Base-by-base conservation (phyloP, 768 basidiomycete species). In the Daedaleopsis sinensis region DNA sequence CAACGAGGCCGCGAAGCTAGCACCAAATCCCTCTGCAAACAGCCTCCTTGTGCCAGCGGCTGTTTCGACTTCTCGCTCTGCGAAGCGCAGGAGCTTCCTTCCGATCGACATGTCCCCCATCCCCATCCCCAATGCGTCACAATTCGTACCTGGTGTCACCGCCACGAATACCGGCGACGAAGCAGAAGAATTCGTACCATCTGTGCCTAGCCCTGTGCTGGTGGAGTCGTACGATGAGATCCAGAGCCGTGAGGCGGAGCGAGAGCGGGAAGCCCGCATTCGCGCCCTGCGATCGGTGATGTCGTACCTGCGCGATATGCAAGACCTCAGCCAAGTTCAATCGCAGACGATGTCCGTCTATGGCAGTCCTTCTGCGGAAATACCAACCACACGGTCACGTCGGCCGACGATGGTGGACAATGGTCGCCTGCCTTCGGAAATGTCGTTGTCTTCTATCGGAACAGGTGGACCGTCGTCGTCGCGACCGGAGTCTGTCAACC, bases 221-320 rank as follows among this genome's bases (percentile, higher is more conserved):
- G 79, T 79, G 58, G 75, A 70, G 23, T 57, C 69, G 3, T 59
- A 74, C 59, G 88, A 88, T 53, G 80, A 83, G 51, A 74, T 78
- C 55, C 71, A 81, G 56, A 84, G 84, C 39, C 83, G 82, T 57
- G 90, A 92, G 75, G 88, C 89, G 72, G 90, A 91, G 62, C 80
- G 86, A 36, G 83, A 80, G 18, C 81, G 85, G 35, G 90, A 92
- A 69, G 81, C 85, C 35, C 89, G 90, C 71, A 87, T 85, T 68
- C 83, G 91, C 47, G 94, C 93, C 36, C 80, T 99, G 55, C 85
- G 92, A 57, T 91, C 92, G 11, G 86, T 99, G 18, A 96, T 98
- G 90, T 93, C 94, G 8, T 99, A 98, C 74, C 82, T 99, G 19
- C 87, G 88, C 68, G 97, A 99, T 68, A 90, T 99, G 86, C 90